phyloP scores from a whole-genome alignment of 352 stramenopile genomes.

The Halophytophthora polymorphica region DNA sequence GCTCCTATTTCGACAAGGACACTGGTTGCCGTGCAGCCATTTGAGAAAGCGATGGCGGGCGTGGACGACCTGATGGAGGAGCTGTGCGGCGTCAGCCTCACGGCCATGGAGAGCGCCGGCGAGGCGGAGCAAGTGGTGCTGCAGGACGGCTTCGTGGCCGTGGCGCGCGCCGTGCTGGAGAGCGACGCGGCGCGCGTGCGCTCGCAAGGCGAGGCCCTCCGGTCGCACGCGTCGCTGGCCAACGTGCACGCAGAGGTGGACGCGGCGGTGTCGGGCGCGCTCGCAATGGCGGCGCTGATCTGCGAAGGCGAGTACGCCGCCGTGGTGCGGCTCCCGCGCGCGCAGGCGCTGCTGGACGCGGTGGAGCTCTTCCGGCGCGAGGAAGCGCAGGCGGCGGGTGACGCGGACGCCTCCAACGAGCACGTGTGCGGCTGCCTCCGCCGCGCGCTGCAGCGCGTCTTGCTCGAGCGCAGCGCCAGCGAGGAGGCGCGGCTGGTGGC shows the following conservation, averaged over 20 bases:
- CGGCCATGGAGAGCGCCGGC: slow-evolving; percentile 30
- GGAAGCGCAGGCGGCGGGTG: slow-evolving; percentile 9
- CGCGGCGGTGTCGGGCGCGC: slow-evolving; percentile 19
- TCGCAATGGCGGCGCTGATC: slow-evolving; percentile 53
- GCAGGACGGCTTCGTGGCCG: slow-evolving; percentile 29
- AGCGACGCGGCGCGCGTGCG: slow-evolving; percentile 32
- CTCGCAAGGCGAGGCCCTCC: slow-evolving; percentile 10
- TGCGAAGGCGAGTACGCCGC: slow-evolving; percentile 61
- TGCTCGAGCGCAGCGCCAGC: slow-evolving; percentile 30
- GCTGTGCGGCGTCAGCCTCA: slow-evolving; percentile 51
- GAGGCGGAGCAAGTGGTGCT: slow-evolving; percentile 39
- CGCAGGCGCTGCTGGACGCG: slow-evolving; percentile 29
- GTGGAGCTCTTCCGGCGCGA: slow-evolving; percentile 11
- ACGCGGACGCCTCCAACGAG: slow-evolving; percentile 21
- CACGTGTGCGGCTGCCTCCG: slow-evolving; percentile 52
- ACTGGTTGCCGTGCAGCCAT: too few relatives aligned
- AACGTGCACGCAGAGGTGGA: slow-evolving; percentile 4
- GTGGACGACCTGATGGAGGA: slow-evolving; percentile 62
- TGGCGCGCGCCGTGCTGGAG: slow-evolving; percentile 62
- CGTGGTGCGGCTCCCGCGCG: slow-evolving; percentile 39
- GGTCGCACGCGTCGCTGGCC: slow-evolving; percentile 6
- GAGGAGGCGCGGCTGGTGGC: slow-evolving; percentile 31
- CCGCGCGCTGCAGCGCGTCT: slow-evolving; percentile 35
- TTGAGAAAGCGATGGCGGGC: slow-evolving; percentile 34
- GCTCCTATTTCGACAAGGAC: too few relatives aligned